Base-by-base conservation (phyloP, 495 filamentous ascomycete genomes). In the Lophium mytilinum region DNA sequence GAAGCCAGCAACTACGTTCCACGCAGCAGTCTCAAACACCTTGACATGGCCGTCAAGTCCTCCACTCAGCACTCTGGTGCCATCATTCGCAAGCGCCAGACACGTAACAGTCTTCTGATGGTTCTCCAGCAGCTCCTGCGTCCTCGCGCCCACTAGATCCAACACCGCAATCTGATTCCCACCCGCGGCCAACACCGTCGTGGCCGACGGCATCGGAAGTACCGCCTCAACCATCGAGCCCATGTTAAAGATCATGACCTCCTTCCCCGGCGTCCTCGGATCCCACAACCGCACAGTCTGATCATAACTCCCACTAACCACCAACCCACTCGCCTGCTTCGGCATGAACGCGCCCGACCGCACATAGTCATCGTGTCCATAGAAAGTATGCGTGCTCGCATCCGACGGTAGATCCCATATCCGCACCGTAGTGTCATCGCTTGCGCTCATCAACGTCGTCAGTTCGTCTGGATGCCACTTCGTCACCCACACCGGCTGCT, bases 41-140 rank as follows among this genome's bases (percentile, higher is more conserved):
- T 99, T 99, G 71, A 99, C 80, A 68, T 96, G 93, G 12, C 94
- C 94, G 70, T 99, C 93, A 35, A 99, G 75, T 14, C 83, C 86
- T 69, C 89, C 94, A 67, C 81, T 88, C 56, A 99, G 79, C 47
- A 99, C 76, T 43, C 94, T 80, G 48, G 82, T 82, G 15, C 84
- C 82, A 61, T 87, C 83, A 33, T 87, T 88, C 0, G 90, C 93
- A n/a, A 83, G 68, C 14, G 77, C 76, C 36, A 99, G 78, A 4
- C 87, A 81, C 0, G 93, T 97, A 34, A 99, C 89, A 0, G 93
- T 95, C 81, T 96, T 97, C 72, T 99, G 93, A 70, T 99, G 94
- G 66, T 90, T 96, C 53, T 86, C 83, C 42, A 99, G 84, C 56
- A 94, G 73, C 37, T 89, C 85, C 42, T 92, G 69, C 2, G 90